A percentile compares a stretch with the other conserved stretches of the same genome.
Evolutionary conservation across 192 early-diverging fungal genomes (phyloP).

Genomic region (Funneliformis geosporum): DNA sequence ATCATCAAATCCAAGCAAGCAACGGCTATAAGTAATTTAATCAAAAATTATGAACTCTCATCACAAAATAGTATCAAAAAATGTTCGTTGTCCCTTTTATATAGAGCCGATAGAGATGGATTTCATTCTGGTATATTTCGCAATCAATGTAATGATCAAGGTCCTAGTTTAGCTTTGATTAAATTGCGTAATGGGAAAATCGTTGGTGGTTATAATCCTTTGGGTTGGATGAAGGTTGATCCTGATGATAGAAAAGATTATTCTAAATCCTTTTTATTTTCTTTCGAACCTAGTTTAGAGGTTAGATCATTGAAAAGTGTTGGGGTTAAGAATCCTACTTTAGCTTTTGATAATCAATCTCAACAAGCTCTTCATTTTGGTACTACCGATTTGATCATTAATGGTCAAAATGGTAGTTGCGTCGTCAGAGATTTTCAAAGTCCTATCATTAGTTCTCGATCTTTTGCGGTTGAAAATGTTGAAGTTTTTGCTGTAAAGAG

Average conservation of each 20-base stretch:
- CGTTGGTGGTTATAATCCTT: background rate
- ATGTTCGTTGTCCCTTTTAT: background rate
- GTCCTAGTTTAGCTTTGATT: background rate
- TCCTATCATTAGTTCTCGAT: background rate
- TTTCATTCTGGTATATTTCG: background rate
- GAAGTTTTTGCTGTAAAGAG: background rate
- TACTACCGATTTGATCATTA: background rate
- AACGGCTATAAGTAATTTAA: background rate
- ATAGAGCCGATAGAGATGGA: background rate
- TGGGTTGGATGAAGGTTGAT: background rate
- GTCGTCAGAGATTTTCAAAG: background rate
- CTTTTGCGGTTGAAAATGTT: background rate
- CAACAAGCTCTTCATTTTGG: background rate
- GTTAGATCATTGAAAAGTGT: background rate
- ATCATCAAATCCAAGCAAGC: background rate
- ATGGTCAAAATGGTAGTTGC: background rate
- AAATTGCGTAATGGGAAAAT: background rate
- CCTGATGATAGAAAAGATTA: background rate
- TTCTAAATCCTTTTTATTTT: background rate
- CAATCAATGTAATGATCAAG: background rate
- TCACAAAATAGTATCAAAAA: background rate
- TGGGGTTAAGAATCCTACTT: background rate
- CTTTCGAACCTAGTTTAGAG: background rate
- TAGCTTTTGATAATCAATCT: background rate
- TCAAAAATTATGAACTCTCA: background rate